A percentile compares a stretch with the other conserved stretches of the same genome.
These are phyloP conservation scores for Piromyces sp. DNA, from an alignment of 192 early-diverging fungal species.

Conservation along the genomic window DNA sequence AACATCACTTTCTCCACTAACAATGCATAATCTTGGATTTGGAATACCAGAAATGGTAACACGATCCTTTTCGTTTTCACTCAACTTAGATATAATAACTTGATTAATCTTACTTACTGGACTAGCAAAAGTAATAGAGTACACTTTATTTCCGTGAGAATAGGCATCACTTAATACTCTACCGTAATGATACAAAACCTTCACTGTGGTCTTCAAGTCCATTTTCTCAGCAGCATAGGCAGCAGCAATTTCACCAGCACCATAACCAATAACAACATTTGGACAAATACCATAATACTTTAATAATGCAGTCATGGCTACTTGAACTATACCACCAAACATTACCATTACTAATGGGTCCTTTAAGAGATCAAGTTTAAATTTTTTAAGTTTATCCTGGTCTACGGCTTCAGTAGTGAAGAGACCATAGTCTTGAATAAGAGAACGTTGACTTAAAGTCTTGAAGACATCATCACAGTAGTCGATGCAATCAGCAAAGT, in stretches of 20 bases:
- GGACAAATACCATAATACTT: constrained; percentile 5
- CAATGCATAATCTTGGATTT: background rate
- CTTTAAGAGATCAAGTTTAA: background rate
- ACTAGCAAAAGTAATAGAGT: background rate
- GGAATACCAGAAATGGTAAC: constrained; percentile 12
- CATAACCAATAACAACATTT: constrained; percentile 9
- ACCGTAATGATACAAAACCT: constrained; percentile 4
- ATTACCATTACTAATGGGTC: background rate
- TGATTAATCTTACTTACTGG: background rate
- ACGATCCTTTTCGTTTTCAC: background rate
- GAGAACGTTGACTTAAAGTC: background rate
- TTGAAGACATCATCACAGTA: background rate
- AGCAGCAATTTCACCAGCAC: constrained; percentile 13
- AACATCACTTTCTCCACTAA: background rate
- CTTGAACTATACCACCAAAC: background rate
- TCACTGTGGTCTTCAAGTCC: background rate
- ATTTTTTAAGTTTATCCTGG: background rate
- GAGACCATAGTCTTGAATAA: background rate
- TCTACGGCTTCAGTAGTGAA: background rate
- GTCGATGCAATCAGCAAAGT: background rate
- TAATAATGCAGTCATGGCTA: constrained; percentile 5
- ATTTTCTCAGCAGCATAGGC: constrained; percentile 11
- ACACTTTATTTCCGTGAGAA: background rate
- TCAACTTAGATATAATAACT: background rate
- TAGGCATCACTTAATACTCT: constrained; percentile 2